Evolutionary conservation across 1,284 basidiomycete genomes (phyloP).

Genomic region (Anthracocystis walkeri): DNA sequence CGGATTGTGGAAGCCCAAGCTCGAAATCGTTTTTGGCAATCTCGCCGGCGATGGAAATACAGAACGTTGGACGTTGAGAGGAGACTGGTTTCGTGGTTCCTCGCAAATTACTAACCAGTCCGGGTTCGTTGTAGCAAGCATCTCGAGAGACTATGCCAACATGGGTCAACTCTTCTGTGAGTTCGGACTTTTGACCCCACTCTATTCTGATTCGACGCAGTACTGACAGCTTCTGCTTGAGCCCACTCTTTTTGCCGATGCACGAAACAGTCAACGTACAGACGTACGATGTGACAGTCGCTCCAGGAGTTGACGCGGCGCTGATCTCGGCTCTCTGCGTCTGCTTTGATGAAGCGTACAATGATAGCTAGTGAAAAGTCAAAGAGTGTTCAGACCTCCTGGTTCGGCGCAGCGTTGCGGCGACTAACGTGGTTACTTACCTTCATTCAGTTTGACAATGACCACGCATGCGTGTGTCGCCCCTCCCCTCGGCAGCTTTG

Average conservation of each 20-base stretch:
- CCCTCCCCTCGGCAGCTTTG: no score
- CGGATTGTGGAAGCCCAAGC: slow-evolving; percentile 32
- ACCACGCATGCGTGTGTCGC: no score
- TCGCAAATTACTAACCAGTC: slow-evolving; percentile 37
- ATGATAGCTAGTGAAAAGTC: not conserved
- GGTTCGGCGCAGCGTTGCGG: no score
- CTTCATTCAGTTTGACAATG: no score
- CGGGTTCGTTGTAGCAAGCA: slow-evolving; percentile 41
- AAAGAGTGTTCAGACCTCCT: no score
- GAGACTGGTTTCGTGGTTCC: slow-evolving; percentile 27
- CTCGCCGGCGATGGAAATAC: slow-evolving; percentile 23
- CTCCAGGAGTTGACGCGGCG: slow-evolving; percentile 71
- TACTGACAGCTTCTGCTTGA: not conserved
- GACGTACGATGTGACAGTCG: slow-evolving; percentile 69
- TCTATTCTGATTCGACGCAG: not conserved
- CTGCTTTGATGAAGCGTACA: slow-evolving; percentile 40
- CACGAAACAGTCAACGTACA: slow-evolving; percentile 25
- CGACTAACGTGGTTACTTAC: no score
- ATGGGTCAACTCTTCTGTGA: slow-evolving; percentile 43
- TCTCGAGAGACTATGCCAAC: slow-evolving; percentile 35
- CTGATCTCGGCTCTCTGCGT: slow-evolving; percentile 71
- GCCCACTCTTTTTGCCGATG: not conserved
- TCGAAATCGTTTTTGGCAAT: slow-evolving; percentile 41
- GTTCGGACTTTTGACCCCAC: not conserved
- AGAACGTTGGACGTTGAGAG: slow-evolving; percentile 27